Conservation (phyloP, 176 grass and related monocot species). For the Typha latifolia region DNA sequence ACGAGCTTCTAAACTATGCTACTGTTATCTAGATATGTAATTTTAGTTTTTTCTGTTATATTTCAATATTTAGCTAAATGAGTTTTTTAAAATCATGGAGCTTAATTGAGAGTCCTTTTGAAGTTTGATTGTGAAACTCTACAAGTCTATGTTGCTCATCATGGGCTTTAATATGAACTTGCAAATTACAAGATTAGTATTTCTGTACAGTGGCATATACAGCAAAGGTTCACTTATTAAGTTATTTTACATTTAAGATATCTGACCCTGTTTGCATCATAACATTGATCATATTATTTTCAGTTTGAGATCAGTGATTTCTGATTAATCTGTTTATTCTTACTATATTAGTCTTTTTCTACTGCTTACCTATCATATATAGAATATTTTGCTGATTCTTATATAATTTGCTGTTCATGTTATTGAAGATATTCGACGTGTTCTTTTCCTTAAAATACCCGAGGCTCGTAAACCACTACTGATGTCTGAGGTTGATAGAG, state of each 20-base stretch:
- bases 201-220: neutral
- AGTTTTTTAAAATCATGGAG: neutral
- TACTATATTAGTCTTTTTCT: conserved; percentile 7
- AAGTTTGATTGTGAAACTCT: neutral
- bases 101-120: neutral
- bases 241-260: too few species aligned
- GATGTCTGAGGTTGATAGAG: conserved; percentile 81
- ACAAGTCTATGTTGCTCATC: neutral
- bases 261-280: neutral
- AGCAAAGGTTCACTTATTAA: too few species aligned
- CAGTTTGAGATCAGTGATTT: neutral
- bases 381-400: neutral
- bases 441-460: conserved; percentile 86
- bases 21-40: neutral
- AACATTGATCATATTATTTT: neutral
- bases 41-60: too few species aligned
- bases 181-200: neutral
- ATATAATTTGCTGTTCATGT: conserved; percentile 24
- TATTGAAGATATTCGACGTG: conserved; percentile 73
- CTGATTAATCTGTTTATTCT: neutral
- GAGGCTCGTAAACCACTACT: conserved; percentile 75
- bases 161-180: neutral
- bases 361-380: neutral
- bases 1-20: neutral
- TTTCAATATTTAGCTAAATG: too few species aligned